Evolutionary conservation across 345 rosid species (phyloP).

Genomic region (Aquilaria sinensis): DNA sequence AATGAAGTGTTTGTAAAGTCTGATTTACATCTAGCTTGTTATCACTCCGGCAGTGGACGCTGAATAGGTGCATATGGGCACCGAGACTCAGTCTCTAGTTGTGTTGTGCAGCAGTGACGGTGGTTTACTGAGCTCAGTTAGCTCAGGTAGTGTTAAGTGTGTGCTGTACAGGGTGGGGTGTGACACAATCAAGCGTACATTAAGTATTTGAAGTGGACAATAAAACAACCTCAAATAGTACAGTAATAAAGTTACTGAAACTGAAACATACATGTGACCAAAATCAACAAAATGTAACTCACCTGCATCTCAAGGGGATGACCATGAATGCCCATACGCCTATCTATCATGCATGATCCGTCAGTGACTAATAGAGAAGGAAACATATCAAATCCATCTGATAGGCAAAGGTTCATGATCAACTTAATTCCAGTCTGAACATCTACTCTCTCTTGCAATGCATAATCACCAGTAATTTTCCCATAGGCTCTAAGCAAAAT

Average conservation of each 20-base stretch:
- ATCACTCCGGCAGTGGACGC: too few species aligned
- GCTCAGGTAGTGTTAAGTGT: too few species aligned
- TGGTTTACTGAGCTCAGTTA: too few species aligned
- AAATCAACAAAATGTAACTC: slow-evolving; percentile 15
- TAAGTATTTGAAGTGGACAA: neutral
- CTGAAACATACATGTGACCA: too few species aligned
- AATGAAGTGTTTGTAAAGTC: too few species aligned
- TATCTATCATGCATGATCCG: slow-evolving; percentile 91
- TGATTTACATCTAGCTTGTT: too few species aligned
- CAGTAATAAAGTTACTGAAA: neutral
- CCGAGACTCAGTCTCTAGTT: too few species aligned
- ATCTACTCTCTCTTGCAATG: slow-evolving; percentile 83
- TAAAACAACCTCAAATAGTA: neutral
- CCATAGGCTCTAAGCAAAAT: slow-evolving; percentile 82
- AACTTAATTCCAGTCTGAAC: slow-evolving; percentile 82
- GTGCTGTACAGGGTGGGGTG: neutral
- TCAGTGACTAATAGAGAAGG: slow-evolving; percentile 82
- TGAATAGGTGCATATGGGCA: too few species aligned
- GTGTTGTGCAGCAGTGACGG: too few species aligned
- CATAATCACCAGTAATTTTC: slow-evolving; percentile 70
- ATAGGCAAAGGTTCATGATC: slow-evolving; percentile 64
- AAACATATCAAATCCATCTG: slow-evolving; percentile 93
- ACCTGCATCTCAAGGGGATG: slow-evolving; percentile 96
- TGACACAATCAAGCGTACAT: neutral
- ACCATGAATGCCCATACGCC: slow-evolving; percentile 90